A percentile compares a stretch with the other conserved stretches of the same genome.
Evolutionary conservation across 805 yeast species (phyloP).

Genomic region (Lachancea sp.): DNA sequence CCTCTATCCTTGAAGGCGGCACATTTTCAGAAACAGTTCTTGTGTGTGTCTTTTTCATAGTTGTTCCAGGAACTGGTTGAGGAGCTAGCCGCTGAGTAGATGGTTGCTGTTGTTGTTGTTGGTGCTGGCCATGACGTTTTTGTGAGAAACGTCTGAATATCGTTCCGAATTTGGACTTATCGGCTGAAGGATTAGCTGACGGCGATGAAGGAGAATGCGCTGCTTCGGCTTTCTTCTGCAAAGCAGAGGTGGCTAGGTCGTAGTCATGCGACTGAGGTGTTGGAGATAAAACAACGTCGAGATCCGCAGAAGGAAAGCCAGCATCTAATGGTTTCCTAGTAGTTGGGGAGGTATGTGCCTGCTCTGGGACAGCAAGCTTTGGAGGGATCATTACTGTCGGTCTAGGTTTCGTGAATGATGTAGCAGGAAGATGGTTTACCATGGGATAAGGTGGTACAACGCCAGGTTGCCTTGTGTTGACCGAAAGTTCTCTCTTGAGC

Average conservation of each 20-base stretch:
- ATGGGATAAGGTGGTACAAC: slow-evolving; percentile 3
- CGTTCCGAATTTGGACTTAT: slow-evolving; percentile 29
- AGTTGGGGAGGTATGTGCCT: slow-evolving; percentile 44
- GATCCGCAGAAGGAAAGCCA: slow-evolving; percentile 14
- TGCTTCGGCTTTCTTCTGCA: slow-evolving; percentile 30
- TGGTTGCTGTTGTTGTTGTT: slow-evolving; percentile 1
- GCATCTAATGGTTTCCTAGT: slow-evolving; percentile 25
- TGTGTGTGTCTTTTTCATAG: slow-evolving; percentile 24
- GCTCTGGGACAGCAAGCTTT: slow-evolving; percentile 42
- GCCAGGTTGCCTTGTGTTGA: background rate
- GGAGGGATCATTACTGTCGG: slow-evolving; percentile 32
- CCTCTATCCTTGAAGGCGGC: slow-evolving; percentile 22
- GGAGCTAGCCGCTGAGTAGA: slow-evolving; percentile 1
- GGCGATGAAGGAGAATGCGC: slow-evolving; percentile 26
- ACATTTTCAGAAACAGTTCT: slow-evolving; percentile 38
- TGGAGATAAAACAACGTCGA: slow-evolving; percentile 27
- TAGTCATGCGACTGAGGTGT: slow-evolving; percentile 32
- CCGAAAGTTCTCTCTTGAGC: background rate
- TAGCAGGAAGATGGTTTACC: background rate
- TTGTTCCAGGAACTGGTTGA: slow-evolving; percentile 11
- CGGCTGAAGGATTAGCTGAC: slow-evolving; percentile 15
- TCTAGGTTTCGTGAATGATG: slow-evolving; percentile 3
- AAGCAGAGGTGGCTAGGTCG: slow-evolving; percentile 40
- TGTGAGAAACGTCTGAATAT: slow-evolving; percentile 34
- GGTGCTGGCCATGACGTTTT: slow-evolving; percentile 21